A percentile compares a stretch with the other conserved stretches of the same genome.
These are phyloP conservation scores for Epichloe bromicola DNA, from an alignment of 2,329 filamentous ascomycete genomes.

Conservation along the genomic window DNA sequence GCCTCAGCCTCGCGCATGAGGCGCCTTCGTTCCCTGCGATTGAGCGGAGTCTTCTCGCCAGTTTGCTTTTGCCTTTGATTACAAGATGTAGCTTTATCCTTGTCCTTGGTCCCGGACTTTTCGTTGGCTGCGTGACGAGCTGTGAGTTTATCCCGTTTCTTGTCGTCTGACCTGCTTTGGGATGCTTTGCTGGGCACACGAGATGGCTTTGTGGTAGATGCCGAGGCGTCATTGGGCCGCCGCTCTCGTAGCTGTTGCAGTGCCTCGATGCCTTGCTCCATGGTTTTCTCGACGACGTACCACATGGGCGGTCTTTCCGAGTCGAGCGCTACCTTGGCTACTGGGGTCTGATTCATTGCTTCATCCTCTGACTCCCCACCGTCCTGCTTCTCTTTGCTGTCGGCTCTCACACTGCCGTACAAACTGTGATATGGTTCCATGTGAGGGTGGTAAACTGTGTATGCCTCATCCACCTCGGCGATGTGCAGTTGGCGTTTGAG, in stretches of 20 bases:
- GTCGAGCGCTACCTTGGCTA: slow-evolving; percentile 30
- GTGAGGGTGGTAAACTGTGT: slow-evolving; percentile 60
- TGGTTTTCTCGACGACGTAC: slow-evolving; percentile 51
- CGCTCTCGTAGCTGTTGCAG: slow-evolving; percentile 45
- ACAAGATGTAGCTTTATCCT: slow-evolving; percentile 6
- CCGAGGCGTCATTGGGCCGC: slow-evolving; percentile 13
- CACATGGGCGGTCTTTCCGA: slow-evolving; percentile 49
- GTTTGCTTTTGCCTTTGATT: slow-evolving; percentile 6
- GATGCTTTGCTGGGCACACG: slow-evolving; percentile 1
- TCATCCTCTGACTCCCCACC: slow-evolving; percentile 27
- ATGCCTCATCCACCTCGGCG: slow-evolving; percentile 62
- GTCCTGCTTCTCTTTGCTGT: slow-evolving; percentile 24
- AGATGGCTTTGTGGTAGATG: slow-evolving; percentile 7
- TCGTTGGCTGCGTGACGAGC: slow-evolving; percentile 3
- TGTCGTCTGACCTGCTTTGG: not conserved
- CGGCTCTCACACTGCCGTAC: slow-evolving; percentile 29
- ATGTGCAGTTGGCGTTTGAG: slow-evolving; percentile 49
- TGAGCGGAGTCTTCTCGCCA: slow-evolving; percentile 16
- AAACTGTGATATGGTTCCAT: slow-evolving; percentile 57
- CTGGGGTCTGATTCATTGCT: slow-evolving; percentile 20
- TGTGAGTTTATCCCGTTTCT: not conserved
- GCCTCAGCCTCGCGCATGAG: slow-evolving; percentile 22
- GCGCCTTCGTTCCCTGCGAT: slow-evolving; percentile 23
- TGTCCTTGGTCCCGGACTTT: slow-evolving; percentile 10
- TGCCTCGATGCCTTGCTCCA: slow-evolving; percentile 39